Evolutionary conservation across 2,329 filamentous ascomycete genomes (phyloP), one percentile per base, ranked within the genome.

Genomic region (Emergomyces africanus): DNA sequence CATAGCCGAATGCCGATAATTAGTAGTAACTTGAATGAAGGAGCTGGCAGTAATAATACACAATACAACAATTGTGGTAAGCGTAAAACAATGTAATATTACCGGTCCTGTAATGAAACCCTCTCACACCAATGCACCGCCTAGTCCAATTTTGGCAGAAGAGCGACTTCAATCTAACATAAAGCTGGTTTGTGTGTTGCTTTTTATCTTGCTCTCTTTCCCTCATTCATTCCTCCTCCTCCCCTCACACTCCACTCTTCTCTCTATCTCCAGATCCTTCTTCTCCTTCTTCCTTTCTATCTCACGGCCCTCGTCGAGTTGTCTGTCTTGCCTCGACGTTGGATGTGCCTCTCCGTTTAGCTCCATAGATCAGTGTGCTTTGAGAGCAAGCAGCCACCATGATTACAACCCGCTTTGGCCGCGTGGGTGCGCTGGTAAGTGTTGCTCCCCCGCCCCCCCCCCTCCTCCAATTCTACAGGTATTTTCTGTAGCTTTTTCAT

Each of bases 391-490:
- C 68, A 69, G 60, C 65, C 70, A 76, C 69, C 67, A 78, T 78
- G 75, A 74, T 77, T 68, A 74, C 75, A 67, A 71, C 74, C 65
- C 71, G 73, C 71, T 70, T 77, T 65, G 71, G 74, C 71, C 75
- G 75, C 70, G 68, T 72, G 65, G 73, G 74, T 73, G 74, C 71
- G 70, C 70, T 77, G 74, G 75, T 78, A 74, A 65, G 75, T 74
- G 61, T 64, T 59, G 51, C 57, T 42, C 57, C 54, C 49, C 20
- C 25, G n/a, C 23, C 48, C 49, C 33, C 25, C 20, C 28, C 48
- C 49, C 25, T n/a, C n/a, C n/a, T n/a, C 30, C 30, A 30, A 33
- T 59, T 35, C 28, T 28, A 25, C 14, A 23, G 18, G 44, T 37
- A 8, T 18, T 25, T 30, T 42, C 55, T 56, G 39, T 42, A 58